A percentile compares a stretch with the other conserved stretches of the same genome.
These are phyloP conservation scores for Mimosa pudica DNA, from an alignment of 306 rosid species.

Conservation along the genomic window DNA sequence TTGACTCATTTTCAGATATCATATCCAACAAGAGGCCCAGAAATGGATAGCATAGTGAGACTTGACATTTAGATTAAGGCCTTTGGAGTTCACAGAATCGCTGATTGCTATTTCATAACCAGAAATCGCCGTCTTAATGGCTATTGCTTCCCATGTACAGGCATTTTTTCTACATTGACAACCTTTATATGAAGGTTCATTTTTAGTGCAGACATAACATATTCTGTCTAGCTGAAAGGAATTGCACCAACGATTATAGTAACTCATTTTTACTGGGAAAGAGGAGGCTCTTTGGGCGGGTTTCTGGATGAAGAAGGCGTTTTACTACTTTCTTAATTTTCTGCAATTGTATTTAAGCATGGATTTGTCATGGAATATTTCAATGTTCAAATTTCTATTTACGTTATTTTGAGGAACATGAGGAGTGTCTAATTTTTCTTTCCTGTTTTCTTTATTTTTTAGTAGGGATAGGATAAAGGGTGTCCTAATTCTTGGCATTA, in stretches of 20 bases:
- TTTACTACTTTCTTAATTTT: conserved; percentile 38
- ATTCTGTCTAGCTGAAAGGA: conserved; percentile 49
- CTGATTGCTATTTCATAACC: conserved; percentile 39
- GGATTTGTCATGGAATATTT: conserved; percentile 38
- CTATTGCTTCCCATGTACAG: conserved; percentile 68
- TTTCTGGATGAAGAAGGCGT: conserved; percentile 49
- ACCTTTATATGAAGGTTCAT: conserved; percentile 54
- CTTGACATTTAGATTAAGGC: conserved; percentile 59
- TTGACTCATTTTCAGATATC: conserved; percentile 91
- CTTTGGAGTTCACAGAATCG: conserved; percentile 35
- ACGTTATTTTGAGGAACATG: conserved; percentile 8
- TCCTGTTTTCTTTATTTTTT: background rate
- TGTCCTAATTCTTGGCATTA: background rate
- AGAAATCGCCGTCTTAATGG: conserved; percentile 57
- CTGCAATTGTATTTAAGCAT: conserved; percentile 46
- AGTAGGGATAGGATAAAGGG: background rate
- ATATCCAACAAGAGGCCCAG: conserved; percentile 84
- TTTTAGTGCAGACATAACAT: conserved; percentile 53
- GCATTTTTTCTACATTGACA: conserved; percentile 66
- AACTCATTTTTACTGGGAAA: conserved; percentile 51
- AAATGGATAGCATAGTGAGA: conserved; percentile 67
- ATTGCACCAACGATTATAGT: conserved; percentile 53
- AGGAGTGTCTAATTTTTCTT: background rate
- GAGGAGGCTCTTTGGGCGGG: conserved; percentile 43
- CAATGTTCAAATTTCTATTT: background rate